Evolutionary conservation across 306 rosid species (phyloP).

Genomic region (Coriaria nepalensis): DNA sequence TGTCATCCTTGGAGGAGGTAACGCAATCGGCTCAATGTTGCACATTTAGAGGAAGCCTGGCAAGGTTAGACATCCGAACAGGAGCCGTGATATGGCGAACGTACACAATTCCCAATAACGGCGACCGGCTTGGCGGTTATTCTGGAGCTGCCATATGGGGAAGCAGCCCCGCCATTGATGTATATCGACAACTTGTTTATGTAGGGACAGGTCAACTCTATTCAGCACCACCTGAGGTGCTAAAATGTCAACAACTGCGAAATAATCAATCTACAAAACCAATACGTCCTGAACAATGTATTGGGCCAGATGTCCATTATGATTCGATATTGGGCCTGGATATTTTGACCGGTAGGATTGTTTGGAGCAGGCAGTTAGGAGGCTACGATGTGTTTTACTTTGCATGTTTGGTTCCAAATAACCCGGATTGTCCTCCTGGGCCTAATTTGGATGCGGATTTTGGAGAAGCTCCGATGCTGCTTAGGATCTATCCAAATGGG

Average conservation of each 20-base stretch:
- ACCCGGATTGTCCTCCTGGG: constrained; percentile 35
- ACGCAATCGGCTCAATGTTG: constrained; percentile 24
- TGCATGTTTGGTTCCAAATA: constrained; percentile 24
- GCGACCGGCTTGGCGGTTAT: constrained; percentile 18
- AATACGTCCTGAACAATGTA: constrained; percentile 23
- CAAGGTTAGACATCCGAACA: constrained; percentile 16
- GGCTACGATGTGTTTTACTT: constrained; percentile 26
- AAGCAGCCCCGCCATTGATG: constrained; percentile 33
- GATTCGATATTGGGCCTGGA: constrained; percentile 27
- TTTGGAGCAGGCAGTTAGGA: constrained; percentile 21
- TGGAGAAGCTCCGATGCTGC: constrained; percentile 30
- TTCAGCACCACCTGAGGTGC: constrained; percentile 24
- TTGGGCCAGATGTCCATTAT: constrained; percentile 25
- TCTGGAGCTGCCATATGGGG: constrained; percentile 35
- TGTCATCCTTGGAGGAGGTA: constrained; percentile 28
- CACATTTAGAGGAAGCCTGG: constrained; percentile 30
- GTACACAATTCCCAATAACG: constrained; percentile 23
- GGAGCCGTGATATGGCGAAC: constrained; percentile 21
- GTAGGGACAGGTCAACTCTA: constrained; percentile 33
- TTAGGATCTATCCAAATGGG: constrained; percentile 12
- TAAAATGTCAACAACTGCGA: constrained; percentile 22
- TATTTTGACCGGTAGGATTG: constrained; percentile 14
- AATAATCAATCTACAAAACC: constrained; percentile 21
- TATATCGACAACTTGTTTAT: constrained; percentile 20
- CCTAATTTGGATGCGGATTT: constrained; percentile 30